Evolutionary conservation across 495 filamentous ascomycete species (phyloP), one percentile per base, ranked within the genome.

Genomic region (Beverwykella pulmonaria): DNA sequence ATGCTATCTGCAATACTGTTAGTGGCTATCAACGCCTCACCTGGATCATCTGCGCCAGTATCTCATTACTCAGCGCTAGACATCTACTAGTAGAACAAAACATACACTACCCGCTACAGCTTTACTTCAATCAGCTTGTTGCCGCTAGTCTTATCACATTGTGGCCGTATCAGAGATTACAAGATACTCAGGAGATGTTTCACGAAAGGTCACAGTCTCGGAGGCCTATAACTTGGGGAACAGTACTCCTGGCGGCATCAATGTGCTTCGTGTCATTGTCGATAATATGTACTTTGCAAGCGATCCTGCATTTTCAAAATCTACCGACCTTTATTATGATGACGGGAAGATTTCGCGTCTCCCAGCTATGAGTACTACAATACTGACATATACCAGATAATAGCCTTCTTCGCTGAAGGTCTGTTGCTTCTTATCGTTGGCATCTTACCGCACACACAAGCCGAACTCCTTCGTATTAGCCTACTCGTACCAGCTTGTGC

Each of bases 241-340:
- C 30, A 34, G 30, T 34, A 34, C 30, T 32, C 22, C 8, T 39
- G 47, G 44, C 59, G 22, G 10, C 20, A 22, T 49, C 39, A n/a
- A 20, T 36, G 14, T 14, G 8, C 15, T 34, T 62, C 30, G 12
- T 34, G 30, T 34, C 30, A 34, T 34, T 34, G 30, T 34, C 30
- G 30, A 34, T 34, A 34, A 34, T 34, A 34, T 34, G 30, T 53
- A 39, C 44, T 12, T n/a, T 47, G 19, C 61, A 64, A 26, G 61
- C 52, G 9, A 30, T 64, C 17, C 19, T 64, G 30, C 61, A 64
- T 32, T 64, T 64, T 32, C 50, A 19, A 25, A 64, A 64, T 39
- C 8, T 58, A 26, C 17, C 53, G 12, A 59, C 61, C 2, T 25
- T 64, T 14, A 9, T 47, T 23, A 56, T 64, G 50, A 9, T 64